These are phyloP conservation scores for Croton setiger DNA, from an alignment of 441 rosid genomes.

Conservation along the genomic window DNA sequence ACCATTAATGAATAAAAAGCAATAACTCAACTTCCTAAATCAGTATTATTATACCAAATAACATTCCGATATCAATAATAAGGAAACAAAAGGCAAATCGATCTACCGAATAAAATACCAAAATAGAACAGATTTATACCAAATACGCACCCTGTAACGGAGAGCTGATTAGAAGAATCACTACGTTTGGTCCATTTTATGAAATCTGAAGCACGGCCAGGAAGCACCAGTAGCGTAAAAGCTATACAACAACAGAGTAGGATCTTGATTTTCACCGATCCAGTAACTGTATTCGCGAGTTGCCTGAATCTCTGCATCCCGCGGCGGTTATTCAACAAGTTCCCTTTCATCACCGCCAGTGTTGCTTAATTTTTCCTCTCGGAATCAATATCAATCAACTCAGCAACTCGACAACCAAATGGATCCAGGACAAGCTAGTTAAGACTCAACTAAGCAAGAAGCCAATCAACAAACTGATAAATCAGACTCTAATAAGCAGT, in stretches of 20 bases:
- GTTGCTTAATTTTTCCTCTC: background rate
- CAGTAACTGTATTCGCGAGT: constrained; percentile 33
- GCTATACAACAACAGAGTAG: constrained; percentile 50
- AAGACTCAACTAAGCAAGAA: too few species aligned
- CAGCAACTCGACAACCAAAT: constrained; percentile 5
- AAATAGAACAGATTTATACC: background rate
- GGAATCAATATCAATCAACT: background rate
- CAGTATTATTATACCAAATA: background rate
- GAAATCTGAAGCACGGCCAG: constrained; percentile 44
- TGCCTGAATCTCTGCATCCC: constrained; percentile 64
- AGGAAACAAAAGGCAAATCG: background rate
- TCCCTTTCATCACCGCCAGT: constrained; percentile 53
- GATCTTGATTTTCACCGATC: constrained; percentile 66
- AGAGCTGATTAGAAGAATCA: constrained; percentile 36
- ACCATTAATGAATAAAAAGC: too few species aligned
- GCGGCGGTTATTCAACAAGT: constrained; percentile 60
- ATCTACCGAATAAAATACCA: background rate
- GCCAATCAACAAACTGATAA: too few species aligned
- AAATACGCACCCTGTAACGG: constrained; percentile 48
- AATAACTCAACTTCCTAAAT: too few species aligned
- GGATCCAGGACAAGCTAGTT: constrained; percentile 17
- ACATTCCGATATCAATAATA: background rate
- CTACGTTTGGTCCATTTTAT: constrained; percentile 38
- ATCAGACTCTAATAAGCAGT: too few species aligned
- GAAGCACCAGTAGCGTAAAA: constrained; percentile 45